These are phyloP conservation scores for Candida maris DNA, from an alignment of 805 yeast species.

Conservation along the genomic window DNA sequence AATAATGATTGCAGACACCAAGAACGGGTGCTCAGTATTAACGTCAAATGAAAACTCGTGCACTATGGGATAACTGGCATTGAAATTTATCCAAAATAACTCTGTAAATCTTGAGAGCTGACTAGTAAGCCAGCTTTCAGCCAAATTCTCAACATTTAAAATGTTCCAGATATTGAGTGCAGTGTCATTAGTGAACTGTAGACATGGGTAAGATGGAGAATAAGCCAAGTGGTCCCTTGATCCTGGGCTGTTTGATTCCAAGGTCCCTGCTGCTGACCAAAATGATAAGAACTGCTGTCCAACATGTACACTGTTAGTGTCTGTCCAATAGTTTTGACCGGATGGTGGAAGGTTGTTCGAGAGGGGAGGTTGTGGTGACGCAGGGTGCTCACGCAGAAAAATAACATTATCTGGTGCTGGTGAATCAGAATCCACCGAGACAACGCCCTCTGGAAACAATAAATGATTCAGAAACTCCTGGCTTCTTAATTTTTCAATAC, in stretches of 20 bases:
- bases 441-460: neutral
- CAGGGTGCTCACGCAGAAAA: neutral
- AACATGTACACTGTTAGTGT: slow-evolving; percentile 2
- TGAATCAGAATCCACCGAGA: neutral
- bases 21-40: slow-evolving; percentile 10
- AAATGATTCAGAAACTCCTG: neutral
- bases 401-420: neutral
- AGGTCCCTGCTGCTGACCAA: neutral
- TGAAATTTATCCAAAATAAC: slow-evolving; percentile 36
- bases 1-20: slow-evolving; percentile 16
- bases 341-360: neutral
- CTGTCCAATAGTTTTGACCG: neutral
- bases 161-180: slow-evolving; percentile 2
- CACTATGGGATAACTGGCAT: slow-evolving; percentile 36
- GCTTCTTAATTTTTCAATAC: slow-evolving; percentile 9
- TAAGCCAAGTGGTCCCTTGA: neutral
- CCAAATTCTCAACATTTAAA: slow-evolving; percentile 2
- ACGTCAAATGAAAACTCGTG: slow-evolving; percentile 34
- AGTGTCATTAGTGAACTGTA: neutral
- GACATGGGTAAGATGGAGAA: neutral
- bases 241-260: too few relatives aligned
- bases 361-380: neutral
- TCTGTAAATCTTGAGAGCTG: slow-evolving; percentile 21
- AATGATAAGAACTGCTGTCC: neutral
- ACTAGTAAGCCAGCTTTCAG: slow-evolving; percentile 3